Evolutionary conservation across 345 rosid species (phyloP), one percentile per base, ranked within the genome.

Genomic region (Citrus maxima): DNA sequence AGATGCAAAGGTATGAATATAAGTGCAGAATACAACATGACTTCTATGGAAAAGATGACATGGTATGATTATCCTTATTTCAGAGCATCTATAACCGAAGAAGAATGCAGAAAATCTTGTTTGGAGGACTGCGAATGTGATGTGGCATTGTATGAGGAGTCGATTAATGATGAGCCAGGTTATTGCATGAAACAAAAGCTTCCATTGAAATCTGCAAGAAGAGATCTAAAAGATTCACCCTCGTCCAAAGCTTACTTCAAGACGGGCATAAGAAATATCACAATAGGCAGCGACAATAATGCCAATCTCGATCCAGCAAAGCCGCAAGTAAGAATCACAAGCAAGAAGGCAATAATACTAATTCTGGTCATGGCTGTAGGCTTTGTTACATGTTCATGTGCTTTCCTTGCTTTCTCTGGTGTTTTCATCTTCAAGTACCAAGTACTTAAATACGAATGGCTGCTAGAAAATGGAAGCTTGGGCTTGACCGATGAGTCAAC

Each of bases 111-210:
- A 30, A 10, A 14, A 28, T 71, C 74, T 18, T 71, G 74, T 30
- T 71, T 54, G 63, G 62, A 30, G 37, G 74, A 71, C 62, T 71
- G 74, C 0, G 8, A 71, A 7, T 71, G 74, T 21, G 74, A 71
- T 28, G 74, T 61, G 1, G 74, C 10, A 0, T 28, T 70, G 62
- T 27, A 71, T 10, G 12, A 40, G 12, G 49, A 42, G 49, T 3
- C 14, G 49, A 0, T 1, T 42, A 0, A 3, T 42, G 16, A 42
- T 42, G 5, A 10, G 16, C 16, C 28, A 8, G 2, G 7, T 49
- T 8, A 28, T 58, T 42, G 76, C 30, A 22, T 0, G 22, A 73
- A 58, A 30, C 32, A 73, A 9, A 73, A 73, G 66, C 65, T 73
- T 58, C 76, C 76, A 6, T 21, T 74, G 25, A 74, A 40, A 62